phyloP scores from a whole-genome alignment of 768 basidiomycete species.

The Phaeolepiota aurea region DNA sequence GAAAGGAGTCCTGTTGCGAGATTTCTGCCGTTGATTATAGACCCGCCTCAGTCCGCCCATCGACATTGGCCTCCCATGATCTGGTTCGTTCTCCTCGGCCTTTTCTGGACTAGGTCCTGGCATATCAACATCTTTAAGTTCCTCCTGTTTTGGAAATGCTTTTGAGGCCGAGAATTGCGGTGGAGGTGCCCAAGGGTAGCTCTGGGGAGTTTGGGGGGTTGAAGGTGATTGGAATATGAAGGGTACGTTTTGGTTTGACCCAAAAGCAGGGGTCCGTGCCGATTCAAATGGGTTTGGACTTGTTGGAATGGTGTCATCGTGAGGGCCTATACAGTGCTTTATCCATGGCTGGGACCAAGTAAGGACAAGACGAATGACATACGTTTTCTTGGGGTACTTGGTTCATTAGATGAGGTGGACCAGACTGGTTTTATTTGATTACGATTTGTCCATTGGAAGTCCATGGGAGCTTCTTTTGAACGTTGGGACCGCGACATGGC shows the following conservation, averaged over 20 bases:
- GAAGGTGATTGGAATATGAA: slow-evolving; percentile 54
- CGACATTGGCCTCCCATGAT: slow-evolving; percentile 40
- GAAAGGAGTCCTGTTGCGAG: slow-evolving; percentile 20
- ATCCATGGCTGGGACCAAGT: too few relatives aligned
- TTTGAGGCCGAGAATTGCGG: slow-evolving; percentile 50
- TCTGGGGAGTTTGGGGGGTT: slow-evolving; percentile 34
- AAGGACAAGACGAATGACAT: slow-evolving; percentile 19
- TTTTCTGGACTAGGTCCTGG: slow-evolving; percentile 57
- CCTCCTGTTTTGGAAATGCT: slow-evolving; percentile 41
- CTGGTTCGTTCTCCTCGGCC: slow-evolving; percentile 22
- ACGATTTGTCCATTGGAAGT: slow-evolving; percentile 78
- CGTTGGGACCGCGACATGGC: slow-evolving; percentile 23
- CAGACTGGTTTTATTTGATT: slow-evolving; percentile 50
- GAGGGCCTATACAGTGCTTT: slow-evolving; percentile 21
- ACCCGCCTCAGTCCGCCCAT: slow-evolving; percentile 60
- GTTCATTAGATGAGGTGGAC: slow-evolving; percentile 35
- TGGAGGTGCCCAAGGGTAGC: slow-evolving; percentile 62
- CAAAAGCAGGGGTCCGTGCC: slow-evolving; percentile 45
- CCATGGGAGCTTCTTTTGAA: slow-evolving; percentile 82
- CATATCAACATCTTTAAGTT: slow-evolving; percentile 71
- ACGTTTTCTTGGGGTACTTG: slow-evolving; percentile 65
- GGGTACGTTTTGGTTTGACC: slow-evolving; percentile 58
- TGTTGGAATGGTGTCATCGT: slow-evolving; percentile 33
- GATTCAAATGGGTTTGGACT: slow-evolving; percentile 27
- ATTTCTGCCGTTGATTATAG: slow-evolving; percentile 50